These are phyloP conservation scores for Phlebopus sp. DNA, from an alignment of 1,284 basidiomycete species.

Conservation along the genomic window DNA sequence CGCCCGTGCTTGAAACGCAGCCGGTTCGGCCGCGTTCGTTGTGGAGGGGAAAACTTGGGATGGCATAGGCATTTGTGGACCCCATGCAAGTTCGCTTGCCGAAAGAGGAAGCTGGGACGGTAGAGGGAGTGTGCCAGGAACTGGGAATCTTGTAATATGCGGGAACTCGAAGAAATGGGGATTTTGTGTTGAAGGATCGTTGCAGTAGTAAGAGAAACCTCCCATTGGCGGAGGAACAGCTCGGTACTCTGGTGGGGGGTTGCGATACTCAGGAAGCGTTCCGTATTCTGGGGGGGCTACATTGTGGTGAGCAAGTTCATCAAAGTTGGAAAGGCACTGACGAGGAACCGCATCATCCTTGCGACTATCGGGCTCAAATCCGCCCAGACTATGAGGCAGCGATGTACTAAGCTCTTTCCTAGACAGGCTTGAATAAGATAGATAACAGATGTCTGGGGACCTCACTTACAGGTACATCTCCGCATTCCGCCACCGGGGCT, in stretches of 20 bases:
- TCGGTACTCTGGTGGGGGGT: conserved; percentile 17
- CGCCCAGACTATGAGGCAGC: conserved; percentile 27
- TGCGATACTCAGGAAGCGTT: conserved; percentile 9
- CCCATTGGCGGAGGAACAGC: conserved; percentile 8
- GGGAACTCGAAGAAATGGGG: conserved; percentile 29
- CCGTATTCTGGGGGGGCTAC: conserved; percentile 15
- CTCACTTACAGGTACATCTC: conserved; percentile 42
- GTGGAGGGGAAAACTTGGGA: conserved; percentile 3
- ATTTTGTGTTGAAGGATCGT: conserved; percentile 11
- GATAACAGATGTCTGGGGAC: neutral
- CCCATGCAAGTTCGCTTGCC: conserved; percentile 8
- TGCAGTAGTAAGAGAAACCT: conserved; percentile 11
- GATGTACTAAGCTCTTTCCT: conserved; percentile 29
- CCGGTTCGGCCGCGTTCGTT: neutral
- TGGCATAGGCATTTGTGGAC: neutral
- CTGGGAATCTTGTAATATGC: conserved; percentile 28
- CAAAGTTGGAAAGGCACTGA: conserved; percentile 9
- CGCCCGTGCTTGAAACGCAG: neutral
- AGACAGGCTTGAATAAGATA: conserved; percentile 8
- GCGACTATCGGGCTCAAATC: conserved; percentile 19
- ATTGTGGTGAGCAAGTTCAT: conserved; percentile 10
- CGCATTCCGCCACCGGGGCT: conserved; percentile 44
- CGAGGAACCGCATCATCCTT: conserved; percentile 10
- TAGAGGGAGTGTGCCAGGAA: conserved; percentile 22
- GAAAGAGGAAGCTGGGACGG: conserved; percentile 4